phyloP scores from a whole-genome alignment of 352 stramenopile species.

The Phytophthora fragariae region DNA sequence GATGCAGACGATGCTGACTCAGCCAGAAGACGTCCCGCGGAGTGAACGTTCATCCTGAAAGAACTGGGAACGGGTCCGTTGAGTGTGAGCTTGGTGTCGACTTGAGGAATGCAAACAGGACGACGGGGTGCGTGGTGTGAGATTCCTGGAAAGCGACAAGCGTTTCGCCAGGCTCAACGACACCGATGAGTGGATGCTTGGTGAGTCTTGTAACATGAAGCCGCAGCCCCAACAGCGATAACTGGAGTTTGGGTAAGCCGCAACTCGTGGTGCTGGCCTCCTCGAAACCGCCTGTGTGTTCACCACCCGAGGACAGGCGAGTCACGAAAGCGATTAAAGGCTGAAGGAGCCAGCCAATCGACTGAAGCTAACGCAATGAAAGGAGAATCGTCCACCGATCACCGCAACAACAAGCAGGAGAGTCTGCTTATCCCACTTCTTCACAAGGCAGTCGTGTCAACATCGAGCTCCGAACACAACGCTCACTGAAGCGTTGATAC shows the following conservation, averaged over 20 bases:
- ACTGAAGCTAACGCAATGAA: background rate
- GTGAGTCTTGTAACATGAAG: background rate
- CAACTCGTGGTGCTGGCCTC: background rate
- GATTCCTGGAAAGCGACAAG: constrained; percentile 18
- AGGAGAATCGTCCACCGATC: background rate
- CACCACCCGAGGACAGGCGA: background rate
- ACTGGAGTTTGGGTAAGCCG: background rate
- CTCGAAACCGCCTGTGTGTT: background rate
- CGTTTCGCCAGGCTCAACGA: constrained; percentile 18
- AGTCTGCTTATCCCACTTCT: background rate
- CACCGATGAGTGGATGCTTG: constrained; percentile 19
- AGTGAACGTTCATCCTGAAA: background rate
- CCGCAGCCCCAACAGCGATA: background rate
- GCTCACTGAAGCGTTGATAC: background rate
- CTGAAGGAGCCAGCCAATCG: background rate
- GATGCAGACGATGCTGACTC: constrained; percentile 1
- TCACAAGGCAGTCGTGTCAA: background rate
- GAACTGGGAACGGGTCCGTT: background rate
- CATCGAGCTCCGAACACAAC: background rate
- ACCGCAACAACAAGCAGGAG: background rate
- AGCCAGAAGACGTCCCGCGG: constrained; percentile 24
- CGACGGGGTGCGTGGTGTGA: background rate
- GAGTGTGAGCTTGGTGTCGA: constrained; percentile 16
- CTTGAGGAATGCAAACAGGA: constrained; percentile 30
- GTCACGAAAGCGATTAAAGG: background rate